These are phyloP conservation scores for Musa itinerans DNA, from an alignment of 176 grass and related monocot species.

Conservation along the genomic window DNA sequence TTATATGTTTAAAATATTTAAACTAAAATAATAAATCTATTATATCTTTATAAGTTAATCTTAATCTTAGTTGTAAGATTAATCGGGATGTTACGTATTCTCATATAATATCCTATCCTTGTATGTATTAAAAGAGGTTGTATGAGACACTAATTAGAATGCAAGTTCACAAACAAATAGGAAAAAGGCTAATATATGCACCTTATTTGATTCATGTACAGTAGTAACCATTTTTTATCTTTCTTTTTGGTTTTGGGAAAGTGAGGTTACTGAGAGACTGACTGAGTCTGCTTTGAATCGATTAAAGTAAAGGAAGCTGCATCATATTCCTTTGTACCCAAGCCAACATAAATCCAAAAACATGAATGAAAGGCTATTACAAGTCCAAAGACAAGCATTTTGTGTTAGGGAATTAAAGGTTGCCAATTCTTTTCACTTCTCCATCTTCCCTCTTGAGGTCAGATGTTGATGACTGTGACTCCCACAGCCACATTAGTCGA, in stretches of 20 bases:
- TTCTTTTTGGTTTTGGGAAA: background rate
- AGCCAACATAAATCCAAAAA: background rate
- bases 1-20: background rate
- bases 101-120: too few species aligned
- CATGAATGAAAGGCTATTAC: background rate
- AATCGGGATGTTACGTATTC: too few species aligned
- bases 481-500: background rate
- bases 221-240: background rate
- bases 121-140: too few species aligned
- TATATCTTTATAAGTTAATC: background rate
- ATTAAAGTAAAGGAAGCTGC: constrained; percentile 17
- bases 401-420: background rate
- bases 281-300: constrained; percentile 3
- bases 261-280: background rate
- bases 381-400: background rate
- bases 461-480: background rate
- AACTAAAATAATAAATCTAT: background rate
- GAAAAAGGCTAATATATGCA: too few species aligned
- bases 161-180: too few species aligned
- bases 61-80: too few species aligned
- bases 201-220: too few species aligned
- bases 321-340: constrained; percentile 10
- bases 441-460: background rate
- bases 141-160: too few species aligned
- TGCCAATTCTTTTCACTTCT: background rate